Evolutionary conservation across 495 filamentous ascomycete species (phyloP), one percentile per base, ranked within the genome.

Genomic region (Penicillium coprophilum): DNA sequence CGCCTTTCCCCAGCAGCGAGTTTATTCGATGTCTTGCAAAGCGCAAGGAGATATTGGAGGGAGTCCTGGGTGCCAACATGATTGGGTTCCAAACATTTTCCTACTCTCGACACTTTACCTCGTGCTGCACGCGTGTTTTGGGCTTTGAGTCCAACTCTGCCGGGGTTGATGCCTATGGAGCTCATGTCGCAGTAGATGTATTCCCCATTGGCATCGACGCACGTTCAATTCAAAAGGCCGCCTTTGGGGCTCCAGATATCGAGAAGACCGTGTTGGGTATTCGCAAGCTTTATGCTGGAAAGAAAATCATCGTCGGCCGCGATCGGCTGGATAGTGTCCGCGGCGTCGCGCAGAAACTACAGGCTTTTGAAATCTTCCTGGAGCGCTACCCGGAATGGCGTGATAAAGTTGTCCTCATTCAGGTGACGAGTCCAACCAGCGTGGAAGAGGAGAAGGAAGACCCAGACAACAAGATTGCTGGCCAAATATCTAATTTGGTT

Each of bases 301-400:
- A 90, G 71, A 93, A 92, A 68, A 88, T 97, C 65, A 96, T 97
- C 53, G 91, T 96, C 54, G 92, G 92, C n/a, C 84, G 92, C 61
- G 92, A 97, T 68, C 87, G 92, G 2, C 72, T 97, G 50, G 92
- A 97, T 71, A 90, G 86, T 63, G 89, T 94, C 48, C 83, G 91
- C 36, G 92, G 92, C 57, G 91, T 97, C 1, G 84, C 88, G 27
- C 92, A 97, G 71, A 97, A 97, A 72, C 77, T 97, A 39, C 88
- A 92, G 76, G 91, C 91, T 3, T 97, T 96, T 64, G 90, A 96
- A 74, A 80, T 86, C 52, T 96, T 97, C 73, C 77, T 97, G 34
- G 90, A 95, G 61, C 75, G 82, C 55, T 93, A 91, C 61, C 92
- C 91, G 19, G 85, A 93, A 69, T 95, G 90, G 90, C 79, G 86